Evolutionary conservation across 2,329 filamentous ascomycete genomes (phyloP), one percentile per base, ranked within the genome.

Genomic region (Fusarium penzigii): DNA sequence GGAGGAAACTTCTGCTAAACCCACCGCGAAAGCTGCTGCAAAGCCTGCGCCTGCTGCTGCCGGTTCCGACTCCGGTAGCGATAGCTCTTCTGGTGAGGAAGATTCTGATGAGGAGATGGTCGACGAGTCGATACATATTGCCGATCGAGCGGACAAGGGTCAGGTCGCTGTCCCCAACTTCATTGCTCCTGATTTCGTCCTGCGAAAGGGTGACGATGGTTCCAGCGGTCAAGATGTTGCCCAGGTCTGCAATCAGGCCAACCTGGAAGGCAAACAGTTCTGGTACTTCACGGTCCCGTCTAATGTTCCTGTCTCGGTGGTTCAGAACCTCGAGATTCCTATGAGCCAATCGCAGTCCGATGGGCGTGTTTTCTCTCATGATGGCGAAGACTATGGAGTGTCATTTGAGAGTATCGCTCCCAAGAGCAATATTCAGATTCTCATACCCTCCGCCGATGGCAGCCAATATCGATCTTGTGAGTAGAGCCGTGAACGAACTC

Each of bases 231-330:
- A 78, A 61, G 72, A 81, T 64, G 70, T 83, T 53, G 68, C 78
- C 9, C 73, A 80, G 17, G 70, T 87, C 48, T 84, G 89, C 62
- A 79, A 75, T 62, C 75, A 81, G 51, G 78, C 79, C 49, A 81
- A 83, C 61, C 68, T 87, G 8, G 74, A 84, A 50, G 86, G 86
- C 56, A 91, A 90, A 74, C 85, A 92, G 67, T 77, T 92, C 53
- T 92, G 88, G 89, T 89, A 91, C 68, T 90, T 92, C 62, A 89
- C 86, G 10, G 85, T 87, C 4, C 89, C 89, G 2, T 81, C 84
- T 6, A 83, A 83, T 11, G 74, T 91, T 3, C 84, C 88, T n/a
- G 79, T 92, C 51, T 83, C 82, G 11, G 78, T 87, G 1, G 73
- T 92, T 43, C 81, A 85, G 65, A 79, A 86, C 57, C 74, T 90